These are phyloP conservation scores for Aspergillus oerlinghausenensis DNA, from an alignment of 2,329 filamentous ascomycete species.

Conservation along the genomic window DNA sequence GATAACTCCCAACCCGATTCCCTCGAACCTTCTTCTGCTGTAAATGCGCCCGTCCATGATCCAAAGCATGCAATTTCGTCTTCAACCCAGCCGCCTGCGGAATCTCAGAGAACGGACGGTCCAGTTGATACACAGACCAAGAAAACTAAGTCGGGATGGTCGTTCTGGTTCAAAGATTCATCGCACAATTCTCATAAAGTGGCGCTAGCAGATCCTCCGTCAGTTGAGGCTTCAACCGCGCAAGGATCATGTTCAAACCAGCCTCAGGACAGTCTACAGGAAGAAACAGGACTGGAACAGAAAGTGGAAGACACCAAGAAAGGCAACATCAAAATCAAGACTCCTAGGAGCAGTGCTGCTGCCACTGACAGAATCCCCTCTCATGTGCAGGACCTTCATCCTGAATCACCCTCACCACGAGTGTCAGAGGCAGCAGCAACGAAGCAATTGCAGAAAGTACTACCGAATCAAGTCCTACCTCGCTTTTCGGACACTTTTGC, in stretches of 20 bases:
- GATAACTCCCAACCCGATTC: neutral
- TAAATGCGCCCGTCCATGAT: conserved; percentile 5
- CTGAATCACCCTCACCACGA: conserved; percentile 16
- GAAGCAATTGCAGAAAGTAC: conserved; percentile 31
- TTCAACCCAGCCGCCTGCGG: conserved; percentile 12
- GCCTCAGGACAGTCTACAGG: conserved; percentile 8
- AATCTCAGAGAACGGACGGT: conserved; percentile 15
- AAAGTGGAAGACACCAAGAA: conserved; percentile 25
- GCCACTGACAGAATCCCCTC: conserved; percentile 20
- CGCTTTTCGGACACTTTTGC: conserved; percentile 45
- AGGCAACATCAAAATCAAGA: conserved; percentile 27
- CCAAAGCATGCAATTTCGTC: conserved; percentile 7
- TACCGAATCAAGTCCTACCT: conserved; percentile 47
- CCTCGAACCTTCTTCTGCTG: conserved; percentile 5
- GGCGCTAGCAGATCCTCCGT: conserved; percentile 23
- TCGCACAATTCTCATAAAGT: conserved; percentile 22
- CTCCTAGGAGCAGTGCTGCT: conserved; percentile 18
- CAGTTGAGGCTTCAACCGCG: conserved; percentile 19
- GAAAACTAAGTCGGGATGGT: conserved; percentile 32
- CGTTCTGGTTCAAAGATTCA: conserved; percentile 38
- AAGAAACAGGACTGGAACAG: conserved; percentile 18
- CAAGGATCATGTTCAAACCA: conserved; percentile 17
- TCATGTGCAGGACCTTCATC: conserved; percentile 12
- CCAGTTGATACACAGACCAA: conserved; percentile 17
- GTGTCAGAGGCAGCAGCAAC: conserved; percentile 31